Base-by-base conservation (phyloP, 495 filamentous ascomycete genomes). In the Trichoderma parareesei region DNA sequence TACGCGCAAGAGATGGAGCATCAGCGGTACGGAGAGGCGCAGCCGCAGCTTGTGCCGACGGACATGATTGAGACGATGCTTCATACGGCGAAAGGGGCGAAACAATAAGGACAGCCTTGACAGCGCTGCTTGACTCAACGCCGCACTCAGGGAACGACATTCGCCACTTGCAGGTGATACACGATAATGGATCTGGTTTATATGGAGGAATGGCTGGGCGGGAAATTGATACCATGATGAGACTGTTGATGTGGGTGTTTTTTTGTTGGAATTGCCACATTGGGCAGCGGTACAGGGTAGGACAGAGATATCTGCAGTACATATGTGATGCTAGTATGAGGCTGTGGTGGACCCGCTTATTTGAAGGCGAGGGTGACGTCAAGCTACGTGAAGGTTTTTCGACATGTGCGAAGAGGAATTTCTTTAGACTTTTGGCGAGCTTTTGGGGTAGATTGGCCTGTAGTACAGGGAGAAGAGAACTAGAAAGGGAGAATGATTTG, bases 11-110 rank as follows among this genome's bases (percentile, higher is more conserved):
- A 33, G 53, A 57, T 57, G 53, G 53, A 57, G 27, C 53, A 57
- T 37, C 53, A 57, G 53, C 53, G 53, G 4, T 57, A 57, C 37
- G 53, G 53, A 33, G 53, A 57, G 53, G 53, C 53, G 33, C 53
- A 57, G 27, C 53, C 53, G 53, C 53, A 57, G 53, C 53, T 57
- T 37, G 53, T 57, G 53, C 53, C 53, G 9, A 57, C 14, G 8
- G 53, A 57, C 27, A 35, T 57, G 53, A 57, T 57, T 37, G 53
- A 57, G 53, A 57, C 53, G 53, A 57, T 33, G 33, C 35, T 57
- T 8, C 11, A 10, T 9, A 18, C 18, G n/a, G 53, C 33, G 27
- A 33, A 13, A 37, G 53, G 53, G 53, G 27, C 53, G 53, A 14
- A 57, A 33, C 27, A 13, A 33, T 10, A 13, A 3, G 53, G 38